phyloP scores from a whole-genome alignment of 1,284 basidiomycete species.

The Apiotrichum domesticum region DNA sequence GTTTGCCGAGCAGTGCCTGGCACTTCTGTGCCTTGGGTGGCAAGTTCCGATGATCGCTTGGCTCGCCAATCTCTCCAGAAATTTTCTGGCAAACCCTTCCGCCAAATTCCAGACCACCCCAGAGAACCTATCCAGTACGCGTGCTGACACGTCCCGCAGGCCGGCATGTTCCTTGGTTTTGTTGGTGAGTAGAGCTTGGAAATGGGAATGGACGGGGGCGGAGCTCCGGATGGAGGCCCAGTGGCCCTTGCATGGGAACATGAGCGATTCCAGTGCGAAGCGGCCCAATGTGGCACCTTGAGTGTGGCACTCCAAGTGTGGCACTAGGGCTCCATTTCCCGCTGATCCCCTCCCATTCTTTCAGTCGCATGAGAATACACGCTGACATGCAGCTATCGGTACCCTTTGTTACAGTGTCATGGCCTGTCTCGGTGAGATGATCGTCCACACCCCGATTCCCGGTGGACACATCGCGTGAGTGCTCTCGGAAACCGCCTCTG shows the following conservation, averaged over 20 bases:
- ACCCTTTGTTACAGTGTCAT: constrained; percentile 46
- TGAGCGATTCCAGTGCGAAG: too few species aligned
- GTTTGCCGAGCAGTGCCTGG: too few species aligned
- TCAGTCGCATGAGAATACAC: background rate
- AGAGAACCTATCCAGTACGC: background rate
- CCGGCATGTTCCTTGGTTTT: constrained; percentile 15
- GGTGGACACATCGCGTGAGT: constrained; percentile 64
- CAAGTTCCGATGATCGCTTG: background rate
- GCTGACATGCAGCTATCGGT: constrained; percentile 32
- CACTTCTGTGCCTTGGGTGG: too few species aligned
- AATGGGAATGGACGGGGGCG: too few species aligned
- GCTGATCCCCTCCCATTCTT: too few species aligned
- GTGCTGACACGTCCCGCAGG: constrained; percentile 1
- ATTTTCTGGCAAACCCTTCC: background rate
- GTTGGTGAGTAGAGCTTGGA: constrained; percentile 1
- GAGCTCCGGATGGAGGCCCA: too few species aligned
- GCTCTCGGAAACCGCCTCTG: too few species aligned
- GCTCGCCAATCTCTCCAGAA: background rate
- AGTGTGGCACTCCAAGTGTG: too few species aligned
- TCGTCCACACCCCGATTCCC: constrained; percentile 48
- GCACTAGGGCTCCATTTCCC: too few species aligned
- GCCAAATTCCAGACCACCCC: background rate
- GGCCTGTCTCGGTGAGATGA: constrained; percentile 50
- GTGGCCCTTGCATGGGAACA: too few species aligned
- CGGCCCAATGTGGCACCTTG: too few species aligned